These are phyloP conservation scores for Oropetium thomaeum DNA, from an alignment of 176 grass and related monocot genomes.

Conservation along the genomic window DNA sequence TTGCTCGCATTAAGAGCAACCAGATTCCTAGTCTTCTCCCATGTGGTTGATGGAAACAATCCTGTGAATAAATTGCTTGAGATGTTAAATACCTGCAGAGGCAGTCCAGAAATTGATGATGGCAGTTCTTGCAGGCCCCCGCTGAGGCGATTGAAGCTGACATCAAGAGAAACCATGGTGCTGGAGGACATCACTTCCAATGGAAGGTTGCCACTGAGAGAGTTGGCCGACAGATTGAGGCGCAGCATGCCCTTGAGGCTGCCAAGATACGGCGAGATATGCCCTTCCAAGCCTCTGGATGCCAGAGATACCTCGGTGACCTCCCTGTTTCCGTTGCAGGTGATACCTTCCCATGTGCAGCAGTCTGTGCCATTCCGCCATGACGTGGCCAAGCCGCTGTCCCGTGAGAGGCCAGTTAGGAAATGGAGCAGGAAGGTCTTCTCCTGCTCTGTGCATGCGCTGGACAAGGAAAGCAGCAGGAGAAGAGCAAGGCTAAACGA, in stretches of 20 bases:
- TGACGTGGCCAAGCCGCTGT: background rate
- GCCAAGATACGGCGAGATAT: background rate
- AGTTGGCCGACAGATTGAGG: background rate
- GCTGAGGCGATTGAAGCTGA: background rate
- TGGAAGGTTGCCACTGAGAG: background rate
- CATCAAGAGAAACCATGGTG: background rate
- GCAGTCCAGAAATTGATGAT: background rate
- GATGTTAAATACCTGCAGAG: background rate
- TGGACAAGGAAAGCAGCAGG: background rate
- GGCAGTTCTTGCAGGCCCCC: background rate
- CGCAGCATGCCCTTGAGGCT: background rate
- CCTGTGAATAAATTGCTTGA: background rate
- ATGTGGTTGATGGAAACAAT: conserved; percentile 1
- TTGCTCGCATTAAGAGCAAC: background rate
- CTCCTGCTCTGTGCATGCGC: background rate
- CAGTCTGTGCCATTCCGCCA: background rate
- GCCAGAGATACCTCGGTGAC: conserved; percentile 5
- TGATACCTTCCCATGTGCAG: conserved; percentile 21
- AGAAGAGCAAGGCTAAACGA: background rate
- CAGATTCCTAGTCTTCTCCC: background rate
- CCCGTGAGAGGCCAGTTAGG: background rate
- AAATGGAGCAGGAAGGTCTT: background rate
- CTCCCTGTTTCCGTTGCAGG: conserved; percentile 12
- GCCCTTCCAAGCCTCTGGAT: conserved; percentile 15
- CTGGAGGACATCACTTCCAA: background rate